Evolutionary conservation across 2,329 filamentous ascomycete genomes (phyloP), one percentile per base, ranked within the genome.

Genomic region (Paramyrothecium roridum): DNA sequence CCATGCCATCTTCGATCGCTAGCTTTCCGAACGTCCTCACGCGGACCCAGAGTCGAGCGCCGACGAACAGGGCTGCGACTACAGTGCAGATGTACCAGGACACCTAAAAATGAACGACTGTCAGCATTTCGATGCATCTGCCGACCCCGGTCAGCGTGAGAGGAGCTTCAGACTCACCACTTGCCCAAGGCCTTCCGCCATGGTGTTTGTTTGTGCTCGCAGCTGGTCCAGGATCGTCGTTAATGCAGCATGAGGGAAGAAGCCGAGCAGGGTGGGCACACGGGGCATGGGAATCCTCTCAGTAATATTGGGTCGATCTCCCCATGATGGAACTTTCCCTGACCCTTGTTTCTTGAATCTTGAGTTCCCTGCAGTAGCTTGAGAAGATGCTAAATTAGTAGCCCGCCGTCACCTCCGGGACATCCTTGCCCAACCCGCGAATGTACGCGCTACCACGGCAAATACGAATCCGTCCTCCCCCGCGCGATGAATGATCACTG

Each of bases 111-210:
- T 30, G 26, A n/a, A n/a, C 26, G 26, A 10, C 26, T 10, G 26
- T 30, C 26, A 30, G 26, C 10, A 30, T 30, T n/a, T 30, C 6
- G 26, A 30, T 10, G 26, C 10, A 10, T 30, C 26, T 30, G 26
- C 26, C 26, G 26, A 6, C 20, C 20, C 12, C 17, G 20, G 40
- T 21, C 8, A 6, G 17, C 6, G 17, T 4, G 10, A 20, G 13
- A 48, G 19, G 21, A 6, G 46, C 7, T 26, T 43, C 19, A 37
- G 46, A 59, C 58, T 13, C 55, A 64, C 62, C 56, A 64, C 62
- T 63, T 64, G 62, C 51, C 62, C 62, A 2, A 58, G 53, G 55
- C 62, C 62, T 56, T 61, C 59, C 51, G 62, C 59, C 62, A 64
- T 56, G 48, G 47, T 46, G 50, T 6, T 33, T 40, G 54, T 40